Base-by-base conservation (phyloP, 352 stramenopile species). In the Globisporangium takayamanum region DNA sequence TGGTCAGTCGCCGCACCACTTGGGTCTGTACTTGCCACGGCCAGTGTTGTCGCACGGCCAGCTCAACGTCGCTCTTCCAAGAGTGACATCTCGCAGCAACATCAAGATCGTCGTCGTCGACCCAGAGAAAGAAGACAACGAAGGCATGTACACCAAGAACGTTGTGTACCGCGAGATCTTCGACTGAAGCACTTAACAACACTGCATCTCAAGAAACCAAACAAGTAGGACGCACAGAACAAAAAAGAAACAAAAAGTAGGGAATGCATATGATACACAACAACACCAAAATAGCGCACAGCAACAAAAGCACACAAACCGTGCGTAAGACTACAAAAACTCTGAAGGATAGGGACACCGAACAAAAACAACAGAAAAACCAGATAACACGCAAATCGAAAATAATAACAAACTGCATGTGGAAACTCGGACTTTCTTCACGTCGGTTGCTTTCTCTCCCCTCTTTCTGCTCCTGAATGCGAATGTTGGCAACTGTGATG, bases 31-130 rank as follows among this genome's bases (percentile, higher is more conserved):
- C 20, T 50, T 73, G 0, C 55, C 54, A 8, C 25, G 2, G 0
- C 62, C 53, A 33, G 55, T 60, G 10, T 69, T 73, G 25, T 30
- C 57, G 3, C 61, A 69, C n/a, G 66, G 62, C 10, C 66, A 73
- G 41, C 52, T 69, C 0, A 67, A 73, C 45, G 63, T 73, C 1
- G 59, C 56, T 15, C 53, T 70, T 0, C 70, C 59, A 0, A 14
- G 66, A 16, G 52, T 60, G 4, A 66, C 67, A 18, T 56, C 53
- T 6, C 18, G 48, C 36, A 44, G 48, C 36, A 44, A 55, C 1
- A 60, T 74, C 37, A 69, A 65, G 33, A 57, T 67, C 1, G 30
- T 57, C 0, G 46, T 70, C 18, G 45, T 56, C 0, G n/a, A 62
- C 18, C 33, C 47, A 2, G 41, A 55, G 0, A 2, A 37, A 1